Evolutionary conservation across 306 rosid species (phyloP), one percentile per base, ranked within the genome.

Genomic region (Cyamopsis tetragonoloba): DNA sequence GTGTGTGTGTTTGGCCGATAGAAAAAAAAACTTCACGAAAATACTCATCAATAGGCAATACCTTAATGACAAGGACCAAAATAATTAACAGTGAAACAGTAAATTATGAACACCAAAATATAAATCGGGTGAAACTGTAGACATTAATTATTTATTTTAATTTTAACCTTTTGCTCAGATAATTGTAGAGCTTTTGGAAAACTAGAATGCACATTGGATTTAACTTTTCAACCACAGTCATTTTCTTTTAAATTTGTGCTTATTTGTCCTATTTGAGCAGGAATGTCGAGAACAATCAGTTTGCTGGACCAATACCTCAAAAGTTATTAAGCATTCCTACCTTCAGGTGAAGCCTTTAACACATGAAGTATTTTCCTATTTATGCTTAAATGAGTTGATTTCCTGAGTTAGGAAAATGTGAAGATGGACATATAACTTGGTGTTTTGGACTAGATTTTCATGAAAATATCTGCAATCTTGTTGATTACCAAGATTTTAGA

Each of bases 281-380:
- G 92, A 87, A 92, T 77, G 56, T 92, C 14, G 98, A 92, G 83
- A 73, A 87, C 78, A 92, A 92, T 62, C 86, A 75, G 61, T 89
- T 92, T 51, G 13, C 78, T 60, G 98, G 98, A 77, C 84, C 89
- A 61, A 84, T 92, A 80, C 98, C 98, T 51, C 86, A 54, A 28
- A 92, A 92, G 81, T 46, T 92, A 82, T 82, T 82, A 66, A 79
- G 53, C 80, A 92, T 92, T 75, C 85, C 92, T 27, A 81, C 1
- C 71, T 84, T 92, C 70, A 79, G 80, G 98, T 92, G 56, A 79
- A 72, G 68, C 10, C 62, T 50, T 28, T 41, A 62, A 56, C 20
- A 35, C 39, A 12, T 28, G 8, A 66, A 58, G 27, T 43, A 17
- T 68, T 77, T 23, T 11, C 42, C 62, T 66, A 39, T 60, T 44